Evolutionary conservation across 1,139 yeast species (phyloP).

Genomic region (Yarrowia galli): DNA sequence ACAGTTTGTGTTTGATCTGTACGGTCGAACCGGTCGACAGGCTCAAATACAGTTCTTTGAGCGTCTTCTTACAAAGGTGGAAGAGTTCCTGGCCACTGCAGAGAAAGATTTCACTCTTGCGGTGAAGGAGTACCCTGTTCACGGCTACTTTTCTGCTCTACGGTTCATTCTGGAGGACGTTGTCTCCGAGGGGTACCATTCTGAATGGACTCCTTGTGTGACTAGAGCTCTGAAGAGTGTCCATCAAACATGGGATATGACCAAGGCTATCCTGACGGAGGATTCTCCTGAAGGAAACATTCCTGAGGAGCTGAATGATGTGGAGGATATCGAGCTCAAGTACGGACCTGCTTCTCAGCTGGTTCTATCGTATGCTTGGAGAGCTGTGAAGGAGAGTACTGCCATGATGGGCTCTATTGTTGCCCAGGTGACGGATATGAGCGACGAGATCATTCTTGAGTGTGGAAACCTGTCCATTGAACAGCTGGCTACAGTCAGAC

Average conservation of each 20-base stretch:
- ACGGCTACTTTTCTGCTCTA: slow-evolving; percentile 70
- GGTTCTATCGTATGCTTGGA: slow-evolving; percentile 80
- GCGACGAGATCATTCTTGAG: slow-evolving; percentile 48
- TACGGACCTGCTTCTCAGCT: slow-evolving; percentile 66
- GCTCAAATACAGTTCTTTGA: slow-evolving; percentile 50
- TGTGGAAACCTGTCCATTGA: slow-evolving; percentile 64
- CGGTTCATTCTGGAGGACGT: slow-evolving; percentile 55
- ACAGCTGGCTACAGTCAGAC: slow-evolving; percentile 78
- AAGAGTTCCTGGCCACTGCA: slow-evolving; percentile 49
- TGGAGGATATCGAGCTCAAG: slow-evolving; percentile 50
- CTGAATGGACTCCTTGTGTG: slow-evolving; percentile 41
- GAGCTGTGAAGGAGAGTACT: slow-evolving; percentile 81
- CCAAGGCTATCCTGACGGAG: slow-evolving; percentile 64
- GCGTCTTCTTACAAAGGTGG: slow-evolving; percentile 50
- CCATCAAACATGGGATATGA: slow-evolving; percentile 60
- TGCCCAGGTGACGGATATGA: slow-evolving; percentile 45
- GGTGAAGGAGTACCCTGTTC: slow-evolving; percentile 60
- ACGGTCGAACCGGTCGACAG: slow-evolving; percentile 43
- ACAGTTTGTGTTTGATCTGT: slow-evolving; percentile 55
- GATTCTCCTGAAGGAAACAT: slow-evolving; percentile 72
- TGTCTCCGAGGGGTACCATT: slow-evolving; percentile 41
- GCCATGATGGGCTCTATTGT: slow-evolving; percentile 59
- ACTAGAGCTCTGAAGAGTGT: slow-evolving; percentile 47
- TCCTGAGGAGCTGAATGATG: slow-evolving; percentile 55
- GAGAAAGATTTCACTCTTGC: slow-evolving; percentile 53